A percentile compares a stretch with the other conserved stretches of the same genome.
Conservation (phyloP, 495 filamentous ascomycete species). For the Talaromyces trachyspermus region DNA sequence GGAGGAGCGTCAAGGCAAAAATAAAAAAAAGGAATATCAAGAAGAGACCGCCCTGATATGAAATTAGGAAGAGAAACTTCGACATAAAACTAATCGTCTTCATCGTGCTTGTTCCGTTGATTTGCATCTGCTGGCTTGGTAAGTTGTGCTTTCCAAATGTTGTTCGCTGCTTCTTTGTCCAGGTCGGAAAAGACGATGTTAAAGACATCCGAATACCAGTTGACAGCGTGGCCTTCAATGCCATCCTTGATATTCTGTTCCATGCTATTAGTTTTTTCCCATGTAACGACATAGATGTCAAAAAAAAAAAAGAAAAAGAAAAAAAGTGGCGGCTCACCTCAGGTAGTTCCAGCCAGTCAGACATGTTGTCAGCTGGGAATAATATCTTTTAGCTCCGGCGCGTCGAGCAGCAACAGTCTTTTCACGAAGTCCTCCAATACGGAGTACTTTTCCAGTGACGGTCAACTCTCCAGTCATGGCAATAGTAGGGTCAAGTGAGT, state of each 20-base stretch:
- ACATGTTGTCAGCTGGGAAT: constrained; percentile 90
- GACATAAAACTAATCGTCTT: neutral
- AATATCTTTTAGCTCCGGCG: constrained; percentile 92
- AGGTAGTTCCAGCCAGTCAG: constrained; percentile 96
- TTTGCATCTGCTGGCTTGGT: constrained; percentile 36
- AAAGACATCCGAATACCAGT: constrained; percentile 94
- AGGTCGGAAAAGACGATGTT: constrained; percentile 81
- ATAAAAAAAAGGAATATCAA: neutral
- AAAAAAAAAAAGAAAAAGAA: too few relatives aligned
- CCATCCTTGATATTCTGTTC: constrained; percentile 91
- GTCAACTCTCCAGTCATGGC: constrained; percentile 99
- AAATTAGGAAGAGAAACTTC: neutral
- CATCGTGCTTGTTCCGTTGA: constrained; percentile 6
- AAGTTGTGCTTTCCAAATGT: constrained; percentile 65
- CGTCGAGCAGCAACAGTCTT: constrained; percentile 97
- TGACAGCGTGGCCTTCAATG: constrained; percentile 79
- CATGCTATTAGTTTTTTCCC: neutral
- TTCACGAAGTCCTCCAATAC: constrained; percentile 93
- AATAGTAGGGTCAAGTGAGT: constrained; percentile 72
- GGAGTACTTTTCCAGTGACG: constrained; percentile 91
- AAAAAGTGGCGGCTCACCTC: constrained; percentile 71
- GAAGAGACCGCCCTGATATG: neutral
- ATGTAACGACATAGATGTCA: constrained; percentile 7
- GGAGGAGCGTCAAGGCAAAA: too few relatives aligned
- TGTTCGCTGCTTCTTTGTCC: constrained; percentile 64